Evolutionary conservation across 1,284 basidiomycete genomes (phyloP).

Genomic region (Mycena citricolor): DNA sequence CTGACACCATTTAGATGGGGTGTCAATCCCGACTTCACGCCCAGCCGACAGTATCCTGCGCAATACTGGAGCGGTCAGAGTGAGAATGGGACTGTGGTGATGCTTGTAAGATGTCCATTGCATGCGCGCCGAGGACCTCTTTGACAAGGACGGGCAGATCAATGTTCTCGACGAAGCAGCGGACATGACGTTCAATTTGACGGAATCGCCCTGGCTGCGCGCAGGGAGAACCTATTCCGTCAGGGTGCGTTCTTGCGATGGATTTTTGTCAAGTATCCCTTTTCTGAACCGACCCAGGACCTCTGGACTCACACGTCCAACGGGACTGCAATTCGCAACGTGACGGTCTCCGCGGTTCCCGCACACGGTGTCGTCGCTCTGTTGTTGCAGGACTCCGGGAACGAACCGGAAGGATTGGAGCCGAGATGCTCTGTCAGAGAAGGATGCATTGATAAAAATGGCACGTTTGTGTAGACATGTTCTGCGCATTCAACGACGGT

Average conservation of each 20-base stretch:
- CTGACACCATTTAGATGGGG: slow-evolving; percentile 71
- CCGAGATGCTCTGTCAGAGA: slow-evolving; percentile 48
- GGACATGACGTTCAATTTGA: slow-evolving; percentile 61
- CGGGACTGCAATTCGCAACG: slow-evolving; percentile 62
- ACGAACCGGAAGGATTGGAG: slow-evolving; percentile 56
- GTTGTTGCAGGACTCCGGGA: slow-evolving; percentile 60
- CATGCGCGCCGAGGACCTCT: not conserved
- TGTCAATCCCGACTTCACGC: slow-evolving; percentile 53
- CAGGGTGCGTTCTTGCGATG: slow-evolving; percentile 40
- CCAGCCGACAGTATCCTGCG: slow-evolving; percentile 49
- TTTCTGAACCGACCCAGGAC: slow-evolving; percentile 41
- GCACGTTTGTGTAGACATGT: too few species aligned
- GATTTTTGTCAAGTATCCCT: not conserved
- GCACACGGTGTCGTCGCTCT: slow-evolving; percentile 71
- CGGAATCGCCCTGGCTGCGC: slow-evolving; percentile 69
- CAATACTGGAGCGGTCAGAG: slow-evolving; percentile 60
- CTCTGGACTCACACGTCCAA: slow-evolving; percentile 70
- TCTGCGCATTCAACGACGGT: too few species aligned
- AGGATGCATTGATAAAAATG: slow-evolving; percentile 46
- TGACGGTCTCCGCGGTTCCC: slow-evolving; percentile 58
- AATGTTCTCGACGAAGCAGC: slow-evolving; percentile 54
- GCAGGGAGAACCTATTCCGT: slow-evolving; percentile 64
- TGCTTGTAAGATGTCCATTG: slow-evolving; percentile 42
- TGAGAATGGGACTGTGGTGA: slow-evolving; percentile 54
- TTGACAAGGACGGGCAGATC: slow-evolving; percentile 33